A percentile compares a stretch with the other conserved stretches of the same genome.
These are phyloP conservation scores for Aspergillus leporis DNA, from an alignment of 495 filamentous ascomycete species.

Conservation along the genomic window DNA sequence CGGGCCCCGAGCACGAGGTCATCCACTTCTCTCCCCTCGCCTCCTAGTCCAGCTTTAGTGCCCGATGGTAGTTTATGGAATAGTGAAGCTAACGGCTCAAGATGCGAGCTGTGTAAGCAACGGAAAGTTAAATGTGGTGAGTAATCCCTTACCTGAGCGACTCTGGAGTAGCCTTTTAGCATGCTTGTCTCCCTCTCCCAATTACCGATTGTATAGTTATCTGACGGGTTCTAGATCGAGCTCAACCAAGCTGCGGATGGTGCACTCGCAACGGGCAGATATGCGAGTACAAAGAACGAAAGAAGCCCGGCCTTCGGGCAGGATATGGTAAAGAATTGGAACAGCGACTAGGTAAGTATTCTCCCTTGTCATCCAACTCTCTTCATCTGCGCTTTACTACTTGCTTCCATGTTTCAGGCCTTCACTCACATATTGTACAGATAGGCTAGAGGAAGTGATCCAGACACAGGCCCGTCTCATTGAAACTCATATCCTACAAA, in stretches of 20 bases:
- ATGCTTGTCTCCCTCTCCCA: not conserved
- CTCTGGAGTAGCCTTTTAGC: not conserved
- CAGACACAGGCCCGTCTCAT: slow-evolving; percentile 48
- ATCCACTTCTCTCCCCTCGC: not conserved
- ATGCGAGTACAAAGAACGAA: slow-evolving; percentile 83
- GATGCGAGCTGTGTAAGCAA: slow-evolving; percentile 81
- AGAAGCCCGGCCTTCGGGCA: slow-evolving; percentile 80
- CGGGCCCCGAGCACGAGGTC: not conserved
- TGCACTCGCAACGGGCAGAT: slow-evolving; percentile 73
- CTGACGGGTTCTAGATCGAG: slow-evolving; percentile 51
- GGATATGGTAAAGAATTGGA: slow-evolving; percentile 89
- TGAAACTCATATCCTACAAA: slow-evolving; percentile 50
- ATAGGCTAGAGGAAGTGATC: slow-evolving; percentile 51
- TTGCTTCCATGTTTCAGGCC: not conserved
- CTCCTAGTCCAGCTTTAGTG: slow-evolving; percentile 2
- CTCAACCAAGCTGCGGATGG: slow-evolving; percentile 86
- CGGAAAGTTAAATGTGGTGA: slow-evolving; percentile 79
- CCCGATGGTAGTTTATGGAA: not conserved
- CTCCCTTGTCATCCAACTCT: not conserved
- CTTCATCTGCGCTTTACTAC: not conserved
- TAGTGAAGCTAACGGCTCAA: slow-evolving; percentile 33
- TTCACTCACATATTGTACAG: slow-evolving; percentile 21
- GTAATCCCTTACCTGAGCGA: slow-evolving; percentile 7
- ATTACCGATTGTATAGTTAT: not conserved
- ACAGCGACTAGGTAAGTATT: slow-evolving; percentile 59